A percentile compares a stretch with the other conserved stretches of the same genome.
These are phyloP conservation scores for Tolypocladium inflatum DNA, from an alignment of 2,329 filamentous ascomycete genomes.

Conservation along the genomic window DNA sequence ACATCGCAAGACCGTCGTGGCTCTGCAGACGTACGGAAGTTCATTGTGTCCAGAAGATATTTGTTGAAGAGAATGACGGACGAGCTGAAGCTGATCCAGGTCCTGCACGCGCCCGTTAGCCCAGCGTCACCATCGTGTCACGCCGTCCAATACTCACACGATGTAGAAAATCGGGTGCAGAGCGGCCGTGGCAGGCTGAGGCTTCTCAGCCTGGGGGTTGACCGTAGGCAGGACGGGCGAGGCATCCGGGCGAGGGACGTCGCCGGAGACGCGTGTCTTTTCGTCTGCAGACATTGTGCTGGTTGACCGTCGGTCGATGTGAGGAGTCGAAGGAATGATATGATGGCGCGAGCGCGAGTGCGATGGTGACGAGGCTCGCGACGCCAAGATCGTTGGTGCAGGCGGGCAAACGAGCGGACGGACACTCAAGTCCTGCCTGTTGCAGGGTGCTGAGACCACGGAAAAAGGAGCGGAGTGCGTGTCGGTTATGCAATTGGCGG, in stretches of 20 bases:
- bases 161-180: slow-evolving; percentile 86
- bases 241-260: slow-evolving; percentile 52
- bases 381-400: slow-evolving; percentile 16
- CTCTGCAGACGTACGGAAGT: slow-evolving; percentile 48
- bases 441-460: slow-evolving; percentile 2
- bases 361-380: slow-evolving; percentile 19
- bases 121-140: background rate
- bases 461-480: slow-evolving; percentile 10
- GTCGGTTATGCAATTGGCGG: slow-evolving; percentile 26
- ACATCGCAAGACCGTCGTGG: slow-evolving; percentile 1
- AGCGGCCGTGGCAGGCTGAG: slow-evolving; percentile 50
- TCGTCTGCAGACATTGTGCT: slow-evolving; percentile 36
- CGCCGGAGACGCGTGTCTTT: slow-evolving; percentile 76
- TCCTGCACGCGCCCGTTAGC: slow-evolving; percentile 37
- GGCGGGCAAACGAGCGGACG: slow-evolving; percentile 30
- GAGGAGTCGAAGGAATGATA: background rate
- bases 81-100: slow-evolving; percentile 88
- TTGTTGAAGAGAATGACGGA: slow-evolving; percentile 99
- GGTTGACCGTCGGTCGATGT: background rate
- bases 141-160: slow-evolving; percentile 34
- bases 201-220: slow-evolving; percentile 67
- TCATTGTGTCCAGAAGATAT: slow-evolving; percentile 80
- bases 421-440: slow-evolving; percentile 21
- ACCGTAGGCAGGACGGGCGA: slow-evolving; percentile 66
- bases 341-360: background rate